Base-by-base conservation (phyloP, 2,329 filamentous ascomycete species). In the Hymenoscyphus fraxineus region DNA sequence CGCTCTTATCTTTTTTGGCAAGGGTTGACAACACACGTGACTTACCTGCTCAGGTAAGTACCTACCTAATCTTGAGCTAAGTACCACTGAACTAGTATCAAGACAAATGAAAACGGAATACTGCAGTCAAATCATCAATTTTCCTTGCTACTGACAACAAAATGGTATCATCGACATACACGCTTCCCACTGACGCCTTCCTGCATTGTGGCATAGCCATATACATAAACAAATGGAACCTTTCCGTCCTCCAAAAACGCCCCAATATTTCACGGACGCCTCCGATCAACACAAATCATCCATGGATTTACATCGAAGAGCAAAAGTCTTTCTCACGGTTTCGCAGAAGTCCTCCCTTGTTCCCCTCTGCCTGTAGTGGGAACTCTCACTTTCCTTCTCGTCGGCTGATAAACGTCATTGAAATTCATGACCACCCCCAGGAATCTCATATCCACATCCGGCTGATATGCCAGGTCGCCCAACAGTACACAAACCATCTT, bases 361-460 rank as follows among this genome's bases (percentile, higher is more conserved):
- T 67, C 67, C 51, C 62, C 67, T 32, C 59, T 47, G 1, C n/a
- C 13, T 38, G 51, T 64, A 35, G 65, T 57, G 3, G 68, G 55
- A 38, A 66, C 67, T 19, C 56, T 66, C 16, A 63, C 61, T 59
- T 73, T 87, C 75, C 88, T 85, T 72, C 88, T 83, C 56, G 88
- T 85, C 15, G 92, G 91, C 77, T 91, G 86, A 77, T 98, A 98
- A 32, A 96, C 91, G 76, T 98, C 94, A 78, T 99, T 99, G 78
- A 98, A 99, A 78, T 98, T 99, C 92, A 99, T 98, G 51, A 95
- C 91, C 58, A 98, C 93, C 47, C 92, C 95, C 69, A 99, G 79
- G 81, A 98, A 98, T 62, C 94, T 85, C 88, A 99, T 92, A 76
- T 99, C 95, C 60, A 93, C 88, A 76, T 99, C 95, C 0, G 93